Evolutionary conservation across 805 yeast genomes (phyloP).

Genomic region (Candida maltosa): DNA sequence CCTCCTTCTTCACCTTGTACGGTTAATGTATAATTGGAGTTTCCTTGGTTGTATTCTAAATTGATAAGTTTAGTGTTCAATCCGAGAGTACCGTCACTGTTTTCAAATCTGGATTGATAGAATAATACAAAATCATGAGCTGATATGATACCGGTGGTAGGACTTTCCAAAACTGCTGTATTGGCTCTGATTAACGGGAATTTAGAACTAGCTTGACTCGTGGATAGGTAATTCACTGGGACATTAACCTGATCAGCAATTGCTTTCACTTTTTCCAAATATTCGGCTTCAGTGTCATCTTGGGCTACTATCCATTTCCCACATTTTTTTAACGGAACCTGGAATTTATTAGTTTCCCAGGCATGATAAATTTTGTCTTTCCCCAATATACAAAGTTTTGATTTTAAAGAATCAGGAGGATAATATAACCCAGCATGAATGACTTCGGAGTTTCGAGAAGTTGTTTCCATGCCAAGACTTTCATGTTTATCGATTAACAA

Average conservation of each 20-base stretch:
- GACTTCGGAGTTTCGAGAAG: slow-evolving; percentile 89
- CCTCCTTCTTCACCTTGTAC: slow-evolving; percentile 26
- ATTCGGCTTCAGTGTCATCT: slow-evolving; percentile 56
- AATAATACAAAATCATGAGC: slow-evolving; percentile 75
- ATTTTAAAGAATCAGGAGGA: slow-evolving; percentile 65
- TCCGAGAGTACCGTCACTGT: slow-evolving; percentile 61
- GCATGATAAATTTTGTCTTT: slow-evolving; percentile 64
- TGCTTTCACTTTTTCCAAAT: slow-evolving; percentile 49
- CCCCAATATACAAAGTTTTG: slow-evolving; percentile 71
- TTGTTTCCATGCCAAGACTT: slow-evolving; percentile 72
- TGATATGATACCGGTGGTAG: slow-evolving; percentile 80
- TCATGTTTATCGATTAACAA: slow-evolving; percentile 67
- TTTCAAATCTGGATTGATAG: slow-evolving; percentile 51
- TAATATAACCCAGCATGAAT: slow-evolving; percentile 89
- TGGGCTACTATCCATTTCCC: slow-evolving; percentile 92
- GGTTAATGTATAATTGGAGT: slow-evolving; percentile 19
- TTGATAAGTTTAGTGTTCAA: slow-evolving; percentile 55
- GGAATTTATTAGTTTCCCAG: slow-evolving; percentile 24
- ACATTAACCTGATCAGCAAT: slow-evolving; percentile 50
- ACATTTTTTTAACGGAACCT: slow-evolving; percentile 56
- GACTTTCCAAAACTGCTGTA: slow-evolving; percentile 63
- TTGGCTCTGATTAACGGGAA: slow-evolving; percentile 71
- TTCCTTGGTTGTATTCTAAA: slow-evolving; percentile 20
- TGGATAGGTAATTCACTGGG: slow-evolving; percentile 55
- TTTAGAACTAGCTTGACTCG: slow-evolving; percentile 37